A percentile compares a stretch with the other conserved stretches of the same genome.
Conservation (phyloP, 2,329 filamentous ascomycete genomes). For the Tolypocladium tundrense region DNA sequence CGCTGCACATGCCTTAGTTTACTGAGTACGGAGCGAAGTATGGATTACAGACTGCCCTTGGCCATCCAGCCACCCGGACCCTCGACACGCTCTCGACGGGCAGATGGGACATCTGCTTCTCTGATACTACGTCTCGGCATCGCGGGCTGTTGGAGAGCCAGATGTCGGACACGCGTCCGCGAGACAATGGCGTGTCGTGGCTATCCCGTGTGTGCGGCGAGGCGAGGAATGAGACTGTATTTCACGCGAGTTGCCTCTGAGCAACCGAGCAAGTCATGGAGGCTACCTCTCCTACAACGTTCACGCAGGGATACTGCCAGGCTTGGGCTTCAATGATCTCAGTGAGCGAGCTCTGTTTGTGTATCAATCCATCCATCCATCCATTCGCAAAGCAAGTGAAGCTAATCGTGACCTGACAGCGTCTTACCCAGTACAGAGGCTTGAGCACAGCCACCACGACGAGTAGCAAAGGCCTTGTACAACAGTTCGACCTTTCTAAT, state of each 20-base stretch:
- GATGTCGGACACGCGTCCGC: neutral
- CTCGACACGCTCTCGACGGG: neutral
- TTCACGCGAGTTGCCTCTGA: too few relatives aligned
- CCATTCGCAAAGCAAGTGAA: neutral
- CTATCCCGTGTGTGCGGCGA: neutral
- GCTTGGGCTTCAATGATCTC: neutral
- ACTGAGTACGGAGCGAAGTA: too few relatives aligned
- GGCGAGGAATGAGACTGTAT: too few relatives aligned
- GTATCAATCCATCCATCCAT: neutral
- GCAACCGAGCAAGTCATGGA: neutral
- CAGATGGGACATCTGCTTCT: neutral
- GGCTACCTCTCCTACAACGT: neutral
- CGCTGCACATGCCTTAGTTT: neutral
- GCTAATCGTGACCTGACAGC: neutral
- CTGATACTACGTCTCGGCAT: neutral
- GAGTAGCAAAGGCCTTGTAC: neutral
- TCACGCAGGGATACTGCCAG: neutral
- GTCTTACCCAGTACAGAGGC: neutral
- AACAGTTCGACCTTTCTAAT: neutral
- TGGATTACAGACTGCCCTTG: too few relatives aligned
- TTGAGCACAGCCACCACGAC: neutral
- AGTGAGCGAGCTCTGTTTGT: neutral
- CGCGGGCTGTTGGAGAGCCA: neutral
- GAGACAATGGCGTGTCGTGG: neutral
- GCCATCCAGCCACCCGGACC: neutral